Evolutionary conservation across 768 basidiomycete species (phyloP), one percentile per base, ranked within the genome.

Genomic region (Mycena chlorophos): DNA sequence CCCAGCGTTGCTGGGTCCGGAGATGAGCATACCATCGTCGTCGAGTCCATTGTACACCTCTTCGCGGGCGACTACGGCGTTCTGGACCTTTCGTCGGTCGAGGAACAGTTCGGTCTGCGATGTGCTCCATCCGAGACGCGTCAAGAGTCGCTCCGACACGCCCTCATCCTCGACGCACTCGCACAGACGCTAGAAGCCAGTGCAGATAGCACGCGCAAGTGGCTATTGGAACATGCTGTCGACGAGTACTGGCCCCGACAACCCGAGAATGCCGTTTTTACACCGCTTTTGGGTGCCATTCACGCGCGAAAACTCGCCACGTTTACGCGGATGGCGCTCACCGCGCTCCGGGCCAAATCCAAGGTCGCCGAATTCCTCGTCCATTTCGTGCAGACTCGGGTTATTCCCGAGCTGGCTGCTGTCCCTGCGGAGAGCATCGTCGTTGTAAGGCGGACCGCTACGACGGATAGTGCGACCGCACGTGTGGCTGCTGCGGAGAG

Each of bases 181-280:
- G 68, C 78, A 3, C 69, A 70, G 19, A 85, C 82, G 61, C 64
- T 86, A 26, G 82, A 84, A 60, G 72, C 78, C 34, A 79, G 78
- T 28, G 66, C 73, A 3, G 68, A 76, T 20, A 68, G 68, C 0
- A 70, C 71, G n/a, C 75, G 81, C 14, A 68, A 75, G 48, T 85
- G 82, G 81, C 64, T 83, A 13, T 61, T 88, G 22, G 70, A 73
- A 37, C 73, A 79, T 54, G 63, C 73, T 0, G 52, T 81, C n/a
- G 76, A 87, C 80, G 72, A 78, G 58, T 78, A 79, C 64, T 85
- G 85, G 84, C 69, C 74, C 10, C 62, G 67, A 4, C 66, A 68
- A n/a, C 63, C 69, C 19, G 63, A 67, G 3, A 57, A 69, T 19
- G 58, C 34, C 3, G 56, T 64, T 4, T 72, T 76, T 30, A 80